Evolutionary conservation across 306 rosid species (phyloP).

Genomic region (Cicer yamashitae): DNA sequence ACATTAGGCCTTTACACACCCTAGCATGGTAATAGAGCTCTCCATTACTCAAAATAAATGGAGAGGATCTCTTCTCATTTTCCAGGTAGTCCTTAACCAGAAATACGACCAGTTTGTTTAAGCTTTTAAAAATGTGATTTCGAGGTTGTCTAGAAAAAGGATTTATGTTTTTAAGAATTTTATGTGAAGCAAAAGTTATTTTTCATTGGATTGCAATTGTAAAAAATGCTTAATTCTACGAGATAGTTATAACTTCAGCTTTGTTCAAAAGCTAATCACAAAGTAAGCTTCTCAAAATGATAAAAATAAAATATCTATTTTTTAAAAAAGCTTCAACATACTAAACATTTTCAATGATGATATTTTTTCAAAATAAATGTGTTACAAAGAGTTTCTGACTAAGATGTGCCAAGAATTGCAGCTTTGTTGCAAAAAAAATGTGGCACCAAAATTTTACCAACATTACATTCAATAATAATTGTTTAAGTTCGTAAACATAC

Average conservation of each 20-base stretch:
- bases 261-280: not conserved
- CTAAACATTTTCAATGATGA: not conserved
- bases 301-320: not conserved
- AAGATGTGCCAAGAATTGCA: conserved; percentile 6
- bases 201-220: not conserved
- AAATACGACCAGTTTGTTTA: not conserved
- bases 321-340: not conserved
- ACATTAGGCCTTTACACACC: not conserved
- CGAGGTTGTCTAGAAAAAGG: not conserved
- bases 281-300: conserved; percentile 6
- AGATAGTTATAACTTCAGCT: conserved; percentile 7
- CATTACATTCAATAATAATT: conserved; percentile 18
- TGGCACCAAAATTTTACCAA: conserved; percentile 33
- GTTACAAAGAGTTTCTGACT: not conserved
- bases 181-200: not conserved
- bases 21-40: not conserved
- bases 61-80: not conserved
- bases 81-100: not conserved
- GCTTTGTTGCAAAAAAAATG: conserved; percentile 23
- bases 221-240: not conserved
- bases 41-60: not conserved
- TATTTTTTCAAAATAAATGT: not conserved
- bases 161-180: not conserved
- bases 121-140: not conserved
- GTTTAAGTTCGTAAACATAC: conserved; percentile 60